Base-by-base conservation (phyloP, 352 stramenopile genomes). In the Thalassiosira gravida region DNA sequence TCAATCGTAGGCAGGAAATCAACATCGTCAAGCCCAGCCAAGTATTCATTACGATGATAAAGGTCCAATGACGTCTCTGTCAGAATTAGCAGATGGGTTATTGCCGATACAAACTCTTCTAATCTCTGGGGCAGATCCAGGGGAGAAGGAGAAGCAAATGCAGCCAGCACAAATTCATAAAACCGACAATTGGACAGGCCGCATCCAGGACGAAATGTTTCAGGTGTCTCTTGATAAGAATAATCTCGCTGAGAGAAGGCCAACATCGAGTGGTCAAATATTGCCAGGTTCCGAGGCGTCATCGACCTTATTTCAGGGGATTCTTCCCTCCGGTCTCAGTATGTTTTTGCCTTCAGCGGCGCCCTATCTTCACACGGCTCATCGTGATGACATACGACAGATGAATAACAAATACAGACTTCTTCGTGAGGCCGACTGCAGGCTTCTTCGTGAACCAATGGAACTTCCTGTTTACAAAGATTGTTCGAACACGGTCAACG, bases 181-280 rank as follows among this genome's bases (percentile, higher is more conserved):
- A 13, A 44, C 30, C 30, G 42, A 1, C 25, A 46, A 62, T 58
- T 70, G 42, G 32, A 59, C 49, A 9, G 3, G 7, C 5, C 50
- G 25, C n/a, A 78, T 78, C 35, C 47, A 72, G 25, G 30, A 65
- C 20, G 49, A 78, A 59, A 42, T 78, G 59, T 25, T 78, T 24
- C 46, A 65, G 25, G 24, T 78, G 3, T 66, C 59, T 27, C 2
- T 67, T 14, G 52, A 78, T 16, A 57, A 44, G 27, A 50, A 46
- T n/a, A 72, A 58, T 37, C 50, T 72, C 18, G 32, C 3, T 44
- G 3, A 11, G 18, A 53, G 20, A 22, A n/a, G 50, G 53, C 39
- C 42, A 39, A 11, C 32, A 39, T 39, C 11, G 32, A 39, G 32
- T 39, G 11, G 11, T 39, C 32, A 39, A 39, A 39, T 39, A 39